A percentile compares a stretch with the other conserved stretches of the same genome.
These are phyloP conservation scores for Eutypella sp. DNA, from an alignment of 2,329 filamentous ascomycete species.

Conservation along the genomic window DNA sequence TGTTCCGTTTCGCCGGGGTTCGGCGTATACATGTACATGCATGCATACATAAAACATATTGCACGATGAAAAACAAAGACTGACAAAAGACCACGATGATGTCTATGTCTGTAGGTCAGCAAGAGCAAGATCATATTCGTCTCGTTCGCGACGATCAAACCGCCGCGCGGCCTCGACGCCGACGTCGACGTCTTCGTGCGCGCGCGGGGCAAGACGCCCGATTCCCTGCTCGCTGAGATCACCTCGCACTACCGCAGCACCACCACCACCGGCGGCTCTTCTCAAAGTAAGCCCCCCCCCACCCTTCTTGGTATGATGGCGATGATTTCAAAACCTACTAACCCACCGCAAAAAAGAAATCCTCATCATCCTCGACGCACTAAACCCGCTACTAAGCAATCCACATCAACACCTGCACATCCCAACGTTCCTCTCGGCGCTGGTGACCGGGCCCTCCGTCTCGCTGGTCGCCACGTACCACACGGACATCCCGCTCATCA, in stretches of 20 bases:
- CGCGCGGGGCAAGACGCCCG: conserved; percentile 54
- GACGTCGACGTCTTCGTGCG: conserved; percentile 64
- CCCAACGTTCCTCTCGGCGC: conserved; percentile 58
- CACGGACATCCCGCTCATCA: conserved; percentile 63
- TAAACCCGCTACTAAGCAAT: conserved; percentile 59
- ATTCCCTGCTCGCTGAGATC: conserved; percentile 56
- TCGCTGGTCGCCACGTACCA: conserved; percentile 81
- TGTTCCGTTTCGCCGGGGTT: background rate
- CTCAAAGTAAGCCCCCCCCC: conserved; percentile 36
- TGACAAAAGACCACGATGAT: no score
- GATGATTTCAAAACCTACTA: conserved; percentile 11
- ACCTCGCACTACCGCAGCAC: conserved; percentile 47
- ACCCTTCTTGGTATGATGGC: conserved; percentile 1
- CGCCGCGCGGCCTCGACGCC: conserved; percentile 59
- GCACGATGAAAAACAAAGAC: no score
- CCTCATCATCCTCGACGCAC: conserved; percentile 74
- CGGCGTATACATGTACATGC: no score
- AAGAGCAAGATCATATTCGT: conserved; percentile 70
- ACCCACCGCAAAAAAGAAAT: conserved; percentile 52
- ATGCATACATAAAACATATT: no score
- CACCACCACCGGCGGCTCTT: conserved; percentile 36
- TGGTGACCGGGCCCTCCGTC: conserved; percentile 59
- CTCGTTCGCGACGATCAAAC: conserved; percentile 68
- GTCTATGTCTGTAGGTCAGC: conserved; percentile 47
- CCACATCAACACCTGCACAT: conserved; percentile 45